Evolutionary conservation across 2,329 filamentous ascomycete species (phyloP), one percentile per base, ranked within the genome.

Genomic region (Pseudogymnoascus sp.): DNA sequence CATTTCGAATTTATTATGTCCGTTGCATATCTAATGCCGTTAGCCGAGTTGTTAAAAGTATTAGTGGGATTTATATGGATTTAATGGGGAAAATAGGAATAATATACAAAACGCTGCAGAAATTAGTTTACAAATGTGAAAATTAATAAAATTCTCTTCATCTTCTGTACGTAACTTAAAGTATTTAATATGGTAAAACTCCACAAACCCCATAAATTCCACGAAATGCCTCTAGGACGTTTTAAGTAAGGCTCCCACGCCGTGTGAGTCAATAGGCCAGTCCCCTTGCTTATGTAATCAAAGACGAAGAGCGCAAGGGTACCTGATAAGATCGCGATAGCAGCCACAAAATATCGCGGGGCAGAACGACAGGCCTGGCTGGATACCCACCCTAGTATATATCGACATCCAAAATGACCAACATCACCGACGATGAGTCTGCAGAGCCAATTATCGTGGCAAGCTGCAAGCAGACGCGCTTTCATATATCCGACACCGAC

Each of bases 391-490:
- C 26, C 50, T 56, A 10, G 29, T 19, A 19, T 8, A 33, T 56
- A 33, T 19, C 50, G 33, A 33, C 50, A 56, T 56, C 44, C 59
- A 38, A 61, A 16, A 56, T 56, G 50, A 33, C 50, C 8, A 56
- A 19, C 26, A 56, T 56, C 29, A 11, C 50, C n/a, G 50, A 56
- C 29, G 50, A 56, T 29, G 50, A 56, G 50, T 33, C 50, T 11
- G 3, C 50, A 19, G 50, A 56, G n/a, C n/a, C 50, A 56, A 19
- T 56, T 19, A 73, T 72, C 5, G 56, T 73, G 14, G 67, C 66
- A 21, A 70, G 71, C 6, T 72, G 69, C 59, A 73, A 73, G 62
- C 71, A 73, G 61, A 73, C 72, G 4, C 65, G 72, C 56, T 73
- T 73, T 35, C 66, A 73, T 42, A 73, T 73, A 11, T 67, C 71